Evolutionary conservation across 805 yeast species (phyloP), one percentile per base, ranked within the genome.

Genomic region (Barnettozyma sucrosica): DNA sequence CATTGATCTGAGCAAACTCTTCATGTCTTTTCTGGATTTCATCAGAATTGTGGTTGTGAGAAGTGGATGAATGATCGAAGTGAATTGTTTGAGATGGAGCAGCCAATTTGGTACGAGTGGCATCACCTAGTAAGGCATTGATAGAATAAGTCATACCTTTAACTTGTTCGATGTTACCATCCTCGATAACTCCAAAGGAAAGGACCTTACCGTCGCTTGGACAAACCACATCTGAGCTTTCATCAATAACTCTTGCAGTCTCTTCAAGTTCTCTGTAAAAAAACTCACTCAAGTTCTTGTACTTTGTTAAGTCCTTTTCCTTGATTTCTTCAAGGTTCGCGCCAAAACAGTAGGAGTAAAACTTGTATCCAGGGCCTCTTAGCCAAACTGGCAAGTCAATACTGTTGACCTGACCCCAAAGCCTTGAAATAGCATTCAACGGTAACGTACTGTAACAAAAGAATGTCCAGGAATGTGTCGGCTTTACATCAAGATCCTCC

Each of bases 131-230:
- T 46, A 93, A 77, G 9, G 95, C 90, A 55, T 87, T 92, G 14
- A 93, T 76, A 2, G 95, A 83, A 65, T 93, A 93, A 1, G 95
- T 88, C 80, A 93, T 79, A 7, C 99, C 99, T 68, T 93, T 93
- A 36, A 93, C 98, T 66, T 92, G 98, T 65, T 93, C 98, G 51
- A 93, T 89, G 55, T 85, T 87, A 30, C 96, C 96, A 55, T 84
- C 76, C 45, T 79, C 80, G 36, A 87, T 79, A 26, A 79, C 71
- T 21, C 99, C 99, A 50, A 88, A 77, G 57, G 88, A 90, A 50
- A 93, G 70, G 16, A 93, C 84, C 54, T 78, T 83, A 20, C 99
- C 99, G 66, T 93, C 99, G 49, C 96, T 81, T 3, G 99, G 99
- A 32, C 93, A 83, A 8, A 83, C 93, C 44, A 93, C 66, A 46